Evolutionary conservation across 192 early-diverging fungal species (phyloP).

Genomic region (Backusella tuberculispora): DNA sequence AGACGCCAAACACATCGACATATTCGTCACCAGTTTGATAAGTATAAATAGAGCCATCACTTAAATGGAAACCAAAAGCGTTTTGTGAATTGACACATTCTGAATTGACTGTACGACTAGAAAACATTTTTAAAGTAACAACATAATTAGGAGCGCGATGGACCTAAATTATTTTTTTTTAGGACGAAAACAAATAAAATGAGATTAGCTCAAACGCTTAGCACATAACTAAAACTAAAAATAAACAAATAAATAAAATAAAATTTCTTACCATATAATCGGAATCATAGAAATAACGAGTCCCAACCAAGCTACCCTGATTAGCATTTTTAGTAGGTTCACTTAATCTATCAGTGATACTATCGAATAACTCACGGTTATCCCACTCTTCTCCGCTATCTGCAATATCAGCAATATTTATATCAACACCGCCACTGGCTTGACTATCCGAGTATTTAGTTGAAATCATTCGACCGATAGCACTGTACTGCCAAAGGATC

Average conservation of each 20-base stretch:
- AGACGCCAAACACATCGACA: constrained; percentile 33
- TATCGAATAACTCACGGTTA: constrained; percentile 7
- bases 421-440: constrained; percentile 24
- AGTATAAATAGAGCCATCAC: constrained; percentile 36
- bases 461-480: constrained; percentile 37
- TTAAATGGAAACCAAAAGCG: constrained; percentile 34
- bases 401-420: constrained; percentile 22
- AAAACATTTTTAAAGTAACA: constrained; percentile 38
- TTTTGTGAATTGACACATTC: constrained; percentile 40
- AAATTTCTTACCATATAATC: constrained; percentile 22
- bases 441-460: not conserved
- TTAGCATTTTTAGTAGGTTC: not conserved
- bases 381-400: constrained; percentile 25
- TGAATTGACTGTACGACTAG: constrained; percentile 29
- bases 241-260: not conserved
- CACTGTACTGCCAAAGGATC: constrained; percentile 30
- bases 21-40: constrained; percentile 38
- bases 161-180: constrained; percentile 19
- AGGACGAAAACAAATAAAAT: not conserved
- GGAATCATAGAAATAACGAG: constrained; percentile 19
- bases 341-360: constrained; percentile 21
- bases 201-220: not conserved
- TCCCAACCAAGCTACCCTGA: constrained; percentile 23
- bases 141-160: constrained; percentile 28
- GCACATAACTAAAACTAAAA: not conserved